Conservation (phyloP, 2,329 filamentous ascomycete species). For the Orbilia blumenaviensis region DNA sequence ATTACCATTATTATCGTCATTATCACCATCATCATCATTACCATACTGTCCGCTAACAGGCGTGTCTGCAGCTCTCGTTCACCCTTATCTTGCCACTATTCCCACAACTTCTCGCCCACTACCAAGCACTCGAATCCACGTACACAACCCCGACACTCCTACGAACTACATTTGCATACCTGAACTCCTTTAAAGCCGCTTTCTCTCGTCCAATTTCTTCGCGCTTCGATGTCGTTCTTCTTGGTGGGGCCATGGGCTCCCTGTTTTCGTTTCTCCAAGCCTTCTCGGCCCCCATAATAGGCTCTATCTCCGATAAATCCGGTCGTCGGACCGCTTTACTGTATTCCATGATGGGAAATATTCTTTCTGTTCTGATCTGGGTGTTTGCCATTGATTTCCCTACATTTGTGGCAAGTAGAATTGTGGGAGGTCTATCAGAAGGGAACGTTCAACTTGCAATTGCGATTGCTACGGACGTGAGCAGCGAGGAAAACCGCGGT, state of each 20-base stretch:
- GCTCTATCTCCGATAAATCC: constrained; percentile 84
- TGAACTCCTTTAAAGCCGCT: constrained; percentile 93
- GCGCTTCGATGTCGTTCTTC: constrained; percentile 93
- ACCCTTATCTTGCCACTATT: constrained; percentile 98
- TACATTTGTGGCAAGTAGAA: constrained; percentile 90
- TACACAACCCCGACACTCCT: constrained; percentile 66
- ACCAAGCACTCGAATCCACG: constrained; percentile 67
- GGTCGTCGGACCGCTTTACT: constrained; percentile 82
- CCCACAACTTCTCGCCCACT: constrained; percentile 94
- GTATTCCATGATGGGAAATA: constrained; percentile 91
- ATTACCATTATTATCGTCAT: neutral
- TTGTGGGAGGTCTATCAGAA: constrained; percentile 93
- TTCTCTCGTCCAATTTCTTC: constrained; percentile 94
- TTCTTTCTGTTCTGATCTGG: constrained; percentile 92
- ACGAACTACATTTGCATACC: constrained; percentile 78
- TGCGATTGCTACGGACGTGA: constrained; percentile 95
- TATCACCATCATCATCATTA: too few species aligned
- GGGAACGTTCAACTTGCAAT: constrained; percentile 96
- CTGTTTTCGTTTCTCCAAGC: constrained; percentile 94
- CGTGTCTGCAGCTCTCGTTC: constrained; percentile 80
- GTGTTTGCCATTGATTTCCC: constrained; percentile 92
- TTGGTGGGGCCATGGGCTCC: constrained; percentile 91
- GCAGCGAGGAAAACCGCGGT: constrained; percentile 81
- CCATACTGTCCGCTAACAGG: neutral
- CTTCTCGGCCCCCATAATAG: constrained; percentile 89